Percentiles rank a stretch among this genome's conserved stretches.
These are phyloP conservation scores for Trichoderma gamsii DNA, from an alignment of 495 filamentous ascomycete species.

Conservation along the genomic window DNA sequence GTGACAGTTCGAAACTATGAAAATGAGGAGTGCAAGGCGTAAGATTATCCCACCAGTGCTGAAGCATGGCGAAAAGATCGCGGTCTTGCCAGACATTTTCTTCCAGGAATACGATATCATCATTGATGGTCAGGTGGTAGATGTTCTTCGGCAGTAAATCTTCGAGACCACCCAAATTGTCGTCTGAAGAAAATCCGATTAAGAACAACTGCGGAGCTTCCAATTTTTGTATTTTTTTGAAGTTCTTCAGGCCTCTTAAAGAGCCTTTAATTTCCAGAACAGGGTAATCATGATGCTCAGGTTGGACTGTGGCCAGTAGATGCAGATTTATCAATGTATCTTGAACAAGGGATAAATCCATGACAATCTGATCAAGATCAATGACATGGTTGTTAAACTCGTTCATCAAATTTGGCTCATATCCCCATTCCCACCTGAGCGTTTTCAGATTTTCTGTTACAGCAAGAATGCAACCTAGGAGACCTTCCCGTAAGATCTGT, in stretches of 20 bases:
- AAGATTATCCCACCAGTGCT: neutral
- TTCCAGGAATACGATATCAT: neutral
- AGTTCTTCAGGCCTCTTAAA: conserved; percentile 3
- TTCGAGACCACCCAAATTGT: neutral
- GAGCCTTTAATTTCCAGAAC: neutral
- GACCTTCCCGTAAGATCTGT: neutral
- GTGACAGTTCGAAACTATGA: neutral
- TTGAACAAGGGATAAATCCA: neutral
- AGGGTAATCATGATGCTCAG: neutral
- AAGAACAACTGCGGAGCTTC: neutral
- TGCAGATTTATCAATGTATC: neutral
- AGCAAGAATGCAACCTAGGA: neutral
- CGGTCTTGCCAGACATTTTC: neutral
- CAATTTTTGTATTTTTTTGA: neutral
- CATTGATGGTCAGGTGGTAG: neutral
- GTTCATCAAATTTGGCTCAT: neutral
- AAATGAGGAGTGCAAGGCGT: neutral
- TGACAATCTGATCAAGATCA: neutral
- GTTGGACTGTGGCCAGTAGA: neutral
- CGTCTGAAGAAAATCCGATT: neutral
- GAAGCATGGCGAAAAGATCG: neutral
- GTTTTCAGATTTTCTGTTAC: neutral
- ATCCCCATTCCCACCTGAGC: neutral
- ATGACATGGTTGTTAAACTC: neutral
- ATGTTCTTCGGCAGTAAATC: neutral